These are phyloP conservation scores for Fusarium sp. DNA, from an alignment of 2,329 filamentous ascomycete genomes.

Conservation along the genomic window DNA sequence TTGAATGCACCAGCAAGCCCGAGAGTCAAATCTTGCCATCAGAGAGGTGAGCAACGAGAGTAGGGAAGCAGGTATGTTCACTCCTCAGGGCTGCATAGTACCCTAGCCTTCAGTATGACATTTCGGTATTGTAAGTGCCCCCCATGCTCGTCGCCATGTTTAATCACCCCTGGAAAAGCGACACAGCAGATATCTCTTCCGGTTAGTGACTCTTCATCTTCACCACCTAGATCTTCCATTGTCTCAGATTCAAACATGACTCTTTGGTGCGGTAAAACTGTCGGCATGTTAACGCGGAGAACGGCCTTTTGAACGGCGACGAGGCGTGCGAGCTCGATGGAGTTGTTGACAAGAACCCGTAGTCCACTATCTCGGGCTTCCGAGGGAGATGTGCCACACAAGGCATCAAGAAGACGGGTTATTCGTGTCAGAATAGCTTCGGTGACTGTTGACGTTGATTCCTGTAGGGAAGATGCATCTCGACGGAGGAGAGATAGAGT, in stretches of 20 bases:
- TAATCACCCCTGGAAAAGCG: constrained; percentile 73
- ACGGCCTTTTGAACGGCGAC: constrained; percentile 70
- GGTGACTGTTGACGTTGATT: constrained; percentile 58
- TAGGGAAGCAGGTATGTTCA: not conserved
- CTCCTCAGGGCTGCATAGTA: constrained; percentile 67
- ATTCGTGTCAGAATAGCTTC: constrained; percentile 60
- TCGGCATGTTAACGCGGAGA: constrained; percentile 68
- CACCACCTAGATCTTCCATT: constrained; percentile 76
- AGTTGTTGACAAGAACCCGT: constrained; percentile 63
- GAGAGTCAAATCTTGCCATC: not conserved
- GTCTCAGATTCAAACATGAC: constrained; percentile 67
- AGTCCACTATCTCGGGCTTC: constrained; percentile 65
- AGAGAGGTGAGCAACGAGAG: not conserved
- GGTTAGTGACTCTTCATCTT: constrained; percentile 67
- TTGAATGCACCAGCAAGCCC: not conserved
- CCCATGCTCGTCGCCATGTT: constrained; percentile 74
- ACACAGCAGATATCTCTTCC: constrained; percentile 70
- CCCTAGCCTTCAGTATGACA: constrained; percentile 74
- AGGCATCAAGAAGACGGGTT: constrained; percentile 62
- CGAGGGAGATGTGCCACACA: constrained; percentile 58
- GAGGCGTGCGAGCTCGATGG: constrained; percentile 68
- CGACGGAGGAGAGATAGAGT: constrained; percentile 71
- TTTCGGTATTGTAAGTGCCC: constrained; percentile 71
- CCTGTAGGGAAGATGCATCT: constrained; percentile 61
- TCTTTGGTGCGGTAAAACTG: constrained; percentile 64